phyloP scores from a whole-genome alignment of 139 green algal genomes.

The Parachlorella kessleri region DNA sequence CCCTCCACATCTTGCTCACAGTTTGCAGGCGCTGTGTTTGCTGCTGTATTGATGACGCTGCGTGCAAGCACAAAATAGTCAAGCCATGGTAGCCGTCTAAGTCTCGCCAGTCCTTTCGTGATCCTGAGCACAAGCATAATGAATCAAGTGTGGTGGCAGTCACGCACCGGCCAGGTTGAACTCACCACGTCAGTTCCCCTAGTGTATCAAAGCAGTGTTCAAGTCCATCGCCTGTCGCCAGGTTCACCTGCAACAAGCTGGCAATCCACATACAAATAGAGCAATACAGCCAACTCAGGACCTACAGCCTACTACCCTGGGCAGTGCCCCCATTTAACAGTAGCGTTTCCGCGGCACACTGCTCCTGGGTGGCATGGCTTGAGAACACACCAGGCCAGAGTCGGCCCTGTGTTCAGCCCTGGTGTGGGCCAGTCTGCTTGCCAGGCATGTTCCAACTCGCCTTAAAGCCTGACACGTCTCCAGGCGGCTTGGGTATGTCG shows the following conservation, averaged over 20 bases:
- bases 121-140: too few relatives aligned
- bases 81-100: too few relatives aligned
- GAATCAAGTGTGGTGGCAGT: too few relatives aligned
- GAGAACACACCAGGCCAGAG: background rate
- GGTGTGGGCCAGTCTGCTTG: background rate
- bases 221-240: slow-evolving; percentile 54
- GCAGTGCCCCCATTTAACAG: background rate
- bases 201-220: slow-evolving; percentile 45
- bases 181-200: background rate
- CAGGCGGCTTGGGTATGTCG: background rate
- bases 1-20: slow-evolving; percentile 62
- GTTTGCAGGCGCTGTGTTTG: slow-evolving; percentile 54
- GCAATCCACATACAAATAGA: too few relatives aligned
- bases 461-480: background rate
- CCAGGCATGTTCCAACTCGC: background rate
- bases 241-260: slow-evolving; percentile 35
- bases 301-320: too few relatives aligned
- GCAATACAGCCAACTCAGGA: too few relatives aligned
- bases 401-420: too few relatives aligned
- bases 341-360: background rate
- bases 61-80: too few relatives aligned
- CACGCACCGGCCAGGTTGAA: too few relatives aligned
- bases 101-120: too few relatives aligned
- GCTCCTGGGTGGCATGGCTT: background rate
- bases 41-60: slow-evolving; percentile 73